A percentile compares a stretch with the other conserved stretches of the same genome.
These are phyloP conservation scores for Plasmodium falciparum DNA, from an alignment of 169 alveolate genomes.

Conservation along the genomic window DNA sequence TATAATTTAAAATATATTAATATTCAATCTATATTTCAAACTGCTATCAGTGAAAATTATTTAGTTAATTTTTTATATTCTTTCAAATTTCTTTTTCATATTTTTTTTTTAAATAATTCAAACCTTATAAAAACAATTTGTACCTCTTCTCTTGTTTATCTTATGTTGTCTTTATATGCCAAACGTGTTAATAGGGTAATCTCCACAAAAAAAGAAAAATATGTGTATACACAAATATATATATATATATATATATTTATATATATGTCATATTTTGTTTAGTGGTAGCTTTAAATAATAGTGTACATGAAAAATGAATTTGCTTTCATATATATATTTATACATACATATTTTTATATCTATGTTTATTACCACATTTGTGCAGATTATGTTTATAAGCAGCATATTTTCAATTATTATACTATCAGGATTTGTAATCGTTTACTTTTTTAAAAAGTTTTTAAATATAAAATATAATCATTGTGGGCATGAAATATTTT, in stretches of 20 bases:
- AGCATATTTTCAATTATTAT: conserved; percentile 13
- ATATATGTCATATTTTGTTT: background rate
- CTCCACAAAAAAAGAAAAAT: background rate
- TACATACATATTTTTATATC: background rate
- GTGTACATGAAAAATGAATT: background rate
- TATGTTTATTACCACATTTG: background rate
- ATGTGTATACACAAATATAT: conserved; percentile 1
- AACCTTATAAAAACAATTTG: conserved; percentile 25
- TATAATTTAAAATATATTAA: conserved; percentile 26
- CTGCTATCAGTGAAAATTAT: conserved; percentile 67
- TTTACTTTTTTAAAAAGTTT: conserved; percentile 56
- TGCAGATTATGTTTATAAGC: conserved; percentile 45
- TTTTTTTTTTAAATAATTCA: conserved; percentile 54
- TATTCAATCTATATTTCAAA: conserved; percentile 21
- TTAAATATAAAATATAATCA: conserved; percentile 48
- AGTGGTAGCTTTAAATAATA: background rate
- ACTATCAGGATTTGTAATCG: conserved; percentile 52
- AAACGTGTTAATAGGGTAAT: conserved; percentile 67
- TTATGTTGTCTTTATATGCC: conserved; percentile 51
- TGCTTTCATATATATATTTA: background rate
- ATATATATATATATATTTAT: background rate
- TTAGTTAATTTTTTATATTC: conserved; percentile 46
- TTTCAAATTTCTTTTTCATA: conserved; percentile 56
- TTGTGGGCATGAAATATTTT: conserved; percentile 51
- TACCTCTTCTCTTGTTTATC: conserved; percentile 30